A percentile compares a stretch with the other conserved stretches of the same genome.
phyloP scores from a whole-genome alignment of 1,284 basidiomycete species.

The Cutaneotrichosporon dermatis region DNA sequence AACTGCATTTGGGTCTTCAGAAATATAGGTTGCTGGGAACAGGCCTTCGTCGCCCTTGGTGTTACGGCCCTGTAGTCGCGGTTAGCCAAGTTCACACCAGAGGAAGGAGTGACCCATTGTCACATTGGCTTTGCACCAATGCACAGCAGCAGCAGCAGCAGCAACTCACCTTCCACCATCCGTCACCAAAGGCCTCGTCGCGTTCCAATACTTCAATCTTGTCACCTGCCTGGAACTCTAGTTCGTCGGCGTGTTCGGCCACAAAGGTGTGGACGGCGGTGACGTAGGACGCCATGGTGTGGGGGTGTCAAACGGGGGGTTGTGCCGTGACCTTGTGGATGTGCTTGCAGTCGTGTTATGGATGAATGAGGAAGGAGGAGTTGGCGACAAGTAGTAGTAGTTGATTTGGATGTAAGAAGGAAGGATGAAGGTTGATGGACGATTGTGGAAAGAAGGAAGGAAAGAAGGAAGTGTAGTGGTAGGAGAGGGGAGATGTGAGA shows the following conservation, averaged over 20 bases:
- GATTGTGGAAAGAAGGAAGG: neutral
- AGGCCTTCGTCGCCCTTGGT: slow-evolving; percentile 73
- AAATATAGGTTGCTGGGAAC: slow-evolving; percentile 88
- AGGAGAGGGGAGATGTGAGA: neutral
- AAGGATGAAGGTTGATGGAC: neutral
- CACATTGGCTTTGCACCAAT: too few relatives aligned
- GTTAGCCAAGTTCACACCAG: too few relatives aligned
- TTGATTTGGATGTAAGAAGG: neutral
- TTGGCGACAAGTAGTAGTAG: neutral
- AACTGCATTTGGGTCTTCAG: slow-evolving; percentile 49
- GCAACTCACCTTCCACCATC: slow-evolving; percentile 92
- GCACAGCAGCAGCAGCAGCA: neutral
- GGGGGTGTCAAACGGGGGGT: neutral
- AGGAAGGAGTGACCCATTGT: too few relatives aligned
- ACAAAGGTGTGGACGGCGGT: slow-evolving; percentile 56
- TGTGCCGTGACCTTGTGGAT: too few relatives aligned
- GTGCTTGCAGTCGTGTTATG: neutral
- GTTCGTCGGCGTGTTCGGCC: slow-evolving; percentile 92
- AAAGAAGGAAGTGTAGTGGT: neutral
- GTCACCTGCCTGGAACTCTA: slow-evolving; percentile 80
- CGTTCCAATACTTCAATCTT: slow-evolving; percentile 84
- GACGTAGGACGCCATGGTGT: slow-evolving; percentile 28
- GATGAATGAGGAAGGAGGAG: neutral
- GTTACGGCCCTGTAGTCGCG: slow-evolving; percentile 68
- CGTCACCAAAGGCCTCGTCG: slow-evolving; percentile 90